Conservation (phyloP, 129 eudicot genomes). For the Ambrosia artemisiifolia region DNA sequence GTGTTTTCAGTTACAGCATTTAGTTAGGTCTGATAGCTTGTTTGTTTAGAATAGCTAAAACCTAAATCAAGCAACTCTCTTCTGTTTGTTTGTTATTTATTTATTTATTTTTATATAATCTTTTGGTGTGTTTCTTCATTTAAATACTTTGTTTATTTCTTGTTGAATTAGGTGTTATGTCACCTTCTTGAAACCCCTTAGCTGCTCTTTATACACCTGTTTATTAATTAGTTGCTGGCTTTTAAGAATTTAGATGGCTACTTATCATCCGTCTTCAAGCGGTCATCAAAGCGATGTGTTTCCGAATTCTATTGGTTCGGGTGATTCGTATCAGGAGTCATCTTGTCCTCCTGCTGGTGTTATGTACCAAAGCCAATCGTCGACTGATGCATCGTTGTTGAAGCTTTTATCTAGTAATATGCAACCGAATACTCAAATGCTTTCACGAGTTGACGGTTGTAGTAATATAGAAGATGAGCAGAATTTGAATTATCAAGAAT, state of each 20-base stretch:
- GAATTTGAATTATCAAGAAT: slow-evolving; percentile 51
- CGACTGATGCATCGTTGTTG: slow-evolving; percentile 36
- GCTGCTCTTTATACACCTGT: neutral
- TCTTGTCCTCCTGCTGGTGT: slow-evolving; percentile 44
- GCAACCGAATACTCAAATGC: slow-evolving; percentile 38
- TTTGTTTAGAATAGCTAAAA: slow-evolving; percentile 12
- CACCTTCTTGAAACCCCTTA: slow-evolving; percentile 9
- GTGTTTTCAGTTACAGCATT: slow-evolving; percentile 8
- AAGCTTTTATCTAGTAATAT: slow-evolving; percentile 48
- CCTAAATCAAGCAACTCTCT: slow-evolving; percentile 1
- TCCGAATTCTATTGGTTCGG: slow-evolving; percentile 43
- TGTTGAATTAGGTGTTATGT: slow-evolving; percentile 30
- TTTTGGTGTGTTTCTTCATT: too few relatives aligned
- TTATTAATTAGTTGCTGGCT: neutral
- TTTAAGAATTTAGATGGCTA: slow-evolving; percentile 48
- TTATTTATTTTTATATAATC: too few relatives aligned
- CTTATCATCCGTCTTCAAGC: slow-evolving; percentile 66
- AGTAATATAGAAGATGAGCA: slow-evolving; percentile 30
- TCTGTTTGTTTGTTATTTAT: neutral
- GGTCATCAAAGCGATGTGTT: slow-evolving; percentile 57
- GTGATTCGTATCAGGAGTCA: slow-evolving; percentile 49
- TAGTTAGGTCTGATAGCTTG: too few relatives aligned
- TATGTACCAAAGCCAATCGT: slow-evolving; percentile 45
- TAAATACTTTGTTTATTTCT: slow-evolving; percentile 5
- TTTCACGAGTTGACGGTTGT: slow-evolving; percentile 31